Evolutionary conservation across 192 early-diverging fungal species (phyloP).

Genomic region (Backusella sp.): DNA sequence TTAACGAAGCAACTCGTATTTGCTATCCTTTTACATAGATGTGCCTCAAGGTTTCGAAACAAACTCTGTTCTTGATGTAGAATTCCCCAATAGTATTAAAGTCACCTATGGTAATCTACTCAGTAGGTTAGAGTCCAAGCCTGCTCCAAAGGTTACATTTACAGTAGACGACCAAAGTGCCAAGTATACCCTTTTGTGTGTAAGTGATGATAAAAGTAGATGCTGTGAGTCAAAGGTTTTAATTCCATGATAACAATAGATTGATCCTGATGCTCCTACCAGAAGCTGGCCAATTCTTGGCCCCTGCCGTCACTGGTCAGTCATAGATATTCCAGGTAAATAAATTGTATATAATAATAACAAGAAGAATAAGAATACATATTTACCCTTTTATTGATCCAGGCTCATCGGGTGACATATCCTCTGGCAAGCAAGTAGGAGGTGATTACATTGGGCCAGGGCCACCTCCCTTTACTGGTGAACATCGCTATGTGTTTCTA

Average conservation of each 20-base stretch:
- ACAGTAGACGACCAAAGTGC: neutral
- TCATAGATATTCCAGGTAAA: constrained; percentile 47
- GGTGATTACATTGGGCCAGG: constrained; percentile 46
- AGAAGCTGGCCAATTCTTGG: constrained; percentile 37
- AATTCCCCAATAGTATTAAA: neutral
- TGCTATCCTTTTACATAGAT: neutral
- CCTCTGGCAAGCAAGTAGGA: constrained; percentile 18
- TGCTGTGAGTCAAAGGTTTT: neutral
- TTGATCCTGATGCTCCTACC: constrained; percentile 58
- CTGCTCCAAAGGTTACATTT: neutral
- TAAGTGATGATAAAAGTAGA: neutral
- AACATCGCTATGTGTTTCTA: constrained; percentile 60
- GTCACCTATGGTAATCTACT: neutral
- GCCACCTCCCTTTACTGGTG: constrained; percentile 49
- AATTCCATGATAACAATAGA: constrained; percentile 25
- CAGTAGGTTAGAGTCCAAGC: neutral
- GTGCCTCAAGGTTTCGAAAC: neutral
- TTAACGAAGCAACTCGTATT: too few relatives aligned
- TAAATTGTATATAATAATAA: neutral
- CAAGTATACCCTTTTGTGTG: neutral
- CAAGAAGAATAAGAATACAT: neutral
- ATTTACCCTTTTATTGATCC: neutral
- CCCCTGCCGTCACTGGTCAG: constrained; percentile 55
- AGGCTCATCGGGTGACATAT: neutral
- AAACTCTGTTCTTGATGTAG: neutral